Percentiles rank a stretch among this genome's conserved stretches.
phyloP scores from a whole-genome alignment of 2,329 filamentous ascomycete species.

The Aureobasidium mangrovei region DNA sequence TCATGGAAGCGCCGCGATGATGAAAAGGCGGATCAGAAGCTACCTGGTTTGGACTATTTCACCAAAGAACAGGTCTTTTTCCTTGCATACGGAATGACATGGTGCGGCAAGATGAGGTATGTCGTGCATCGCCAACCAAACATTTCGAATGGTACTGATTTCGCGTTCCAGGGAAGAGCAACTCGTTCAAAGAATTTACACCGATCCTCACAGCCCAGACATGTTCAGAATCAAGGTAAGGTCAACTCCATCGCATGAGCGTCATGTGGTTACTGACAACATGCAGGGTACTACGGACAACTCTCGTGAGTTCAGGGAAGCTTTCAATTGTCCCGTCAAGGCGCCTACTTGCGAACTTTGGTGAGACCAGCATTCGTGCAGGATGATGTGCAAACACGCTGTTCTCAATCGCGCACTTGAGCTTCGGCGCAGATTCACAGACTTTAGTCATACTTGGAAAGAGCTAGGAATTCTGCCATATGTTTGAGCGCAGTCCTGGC shows the following conservation, averaged over 20 bases:
- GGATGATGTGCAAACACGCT: not conserved
- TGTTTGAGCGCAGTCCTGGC: too few relatives aligned
- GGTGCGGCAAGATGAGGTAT: conserved; percentile 52
- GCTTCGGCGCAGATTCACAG: too few relatives aligned
- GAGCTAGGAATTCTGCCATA: too few relatives aligned
- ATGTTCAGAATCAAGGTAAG: conserved; percentile 41
- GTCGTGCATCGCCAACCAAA: not conserved
- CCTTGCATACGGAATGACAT: conserved; percentile 37
- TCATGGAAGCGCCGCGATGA: conserved; percentile 55
- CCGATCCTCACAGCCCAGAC: conserved; percentile 57
- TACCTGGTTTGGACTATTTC: conserved; percentile 55
- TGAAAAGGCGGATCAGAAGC: conserved; percentile 41
- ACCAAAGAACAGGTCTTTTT: conserved; percentile 64
- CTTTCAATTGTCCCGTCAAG: conserved; percentile 56
- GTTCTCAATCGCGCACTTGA: too few relatives aligned
- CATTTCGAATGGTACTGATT: not conserved
- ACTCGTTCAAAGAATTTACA: conserved; percentile 49
- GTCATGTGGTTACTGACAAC: not conserved
- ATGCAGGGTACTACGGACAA: conserved; percentile 54
- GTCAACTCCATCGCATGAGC: not conserved
- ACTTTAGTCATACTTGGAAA: too few relatives aligned
- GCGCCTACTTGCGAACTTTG: conserved; percentile 62
- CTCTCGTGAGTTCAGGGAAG: conserved; percentile 57
- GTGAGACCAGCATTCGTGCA: conserved; percentile 34
- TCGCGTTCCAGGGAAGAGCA: conserved; percentile 41